Conservation (phyloP, 805 yeast species). For the Spathaspora boniae region DNA sequence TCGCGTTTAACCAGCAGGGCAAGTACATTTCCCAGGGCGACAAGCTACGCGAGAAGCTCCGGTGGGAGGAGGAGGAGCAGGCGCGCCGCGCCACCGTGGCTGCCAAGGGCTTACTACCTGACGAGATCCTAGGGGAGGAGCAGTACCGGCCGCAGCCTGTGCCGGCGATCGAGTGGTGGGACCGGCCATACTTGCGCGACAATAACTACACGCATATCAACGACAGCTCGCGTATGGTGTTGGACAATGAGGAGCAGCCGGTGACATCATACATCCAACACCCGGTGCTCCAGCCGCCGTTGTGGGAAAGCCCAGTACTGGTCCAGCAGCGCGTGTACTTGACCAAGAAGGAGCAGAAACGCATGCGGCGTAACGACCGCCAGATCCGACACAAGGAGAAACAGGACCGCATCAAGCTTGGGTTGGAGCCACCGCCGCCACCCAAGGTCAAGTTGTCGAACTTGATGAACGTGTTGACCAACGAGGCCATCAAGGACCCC, state of each 20-base stretch:
- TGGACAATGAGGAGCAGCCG: constrained; percentile 42
- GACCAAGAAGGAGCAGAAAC: constrained; percentile 74
- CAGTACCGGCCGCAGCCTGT: constrained; percentile 46
- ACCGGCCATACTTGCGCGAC: constrained; percentile 49
- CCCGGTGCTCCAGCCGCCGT: constrained; percentile 64
- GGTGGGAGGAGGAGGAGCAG: constrained; percentile 25
- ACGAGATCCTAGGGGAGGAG: constrained; percentile 54
- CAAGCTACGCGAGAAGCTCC: constrained; percentile 41
- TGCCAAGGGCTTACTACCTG: constrained; percentile 47
- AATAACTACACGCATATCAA: constrained; percentile 34
- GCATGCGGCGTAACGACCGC: constrained; percentile 69
- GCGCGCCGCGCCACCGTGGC: constrained; percentile 24
- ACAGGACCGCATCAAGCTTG: constrained; percentile 75
- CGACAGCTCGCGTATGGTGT: constrained; percentile 22
- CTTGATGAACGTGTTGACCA: constrained; percentile 80
- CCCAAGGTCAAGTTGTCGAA: constrained; percentile 85
- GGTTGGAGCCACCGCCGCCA: constrained; percentile 82
- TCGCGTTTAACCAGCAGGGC: constrained; percentile 60
- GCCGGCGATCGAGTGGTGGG: constrained; percentile 90
- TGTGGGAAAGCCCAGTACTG: constrained; percentile 49
- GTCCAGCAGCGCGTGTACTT: constrained; percentile 42
- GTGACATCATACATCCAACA: constrained; percentile 76
- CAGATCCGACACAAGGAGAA: constrained; percentile 59
- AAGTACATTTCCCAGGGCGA: constrained; percentile 56
- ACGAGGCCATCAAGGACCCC: constrained; percentile 85